These are phyloP conservation scores for Leccinum olivaceopallidum DNA, from an alignment of 768 basidiomycete genomes.

Conservation along the genomic window DNA sequence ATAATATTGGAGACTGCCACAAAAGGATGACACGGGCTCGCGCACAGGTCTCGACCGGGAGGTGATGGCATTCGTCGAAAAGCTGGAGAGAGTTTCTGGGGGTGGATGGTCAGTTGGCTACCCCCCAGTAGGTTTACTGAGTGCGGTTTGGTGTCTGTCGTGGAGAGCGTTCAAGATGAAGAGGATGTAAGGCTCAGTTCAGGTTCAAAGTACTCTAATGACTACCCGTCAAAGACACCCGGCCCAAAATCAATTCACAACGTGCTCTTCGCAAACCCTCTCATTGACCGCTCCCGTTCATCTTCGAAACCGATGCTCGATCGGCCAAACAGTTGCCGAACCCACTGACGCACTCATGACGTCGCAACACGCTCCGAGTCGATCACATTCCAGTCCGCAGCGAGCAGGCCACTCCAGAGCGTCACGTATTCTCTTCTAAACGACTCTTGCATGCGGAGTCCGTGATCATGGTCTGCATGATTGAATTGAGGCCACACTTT, in stretches of 20 bases:
- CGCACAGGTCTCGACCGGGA: constrained; percentile 35
- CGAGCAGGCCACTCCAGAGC: constrained; percentile 70
- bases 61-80: constrained; percentile 35
- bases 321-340: constrained; percentile 38
- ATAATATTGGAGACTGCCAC: too few species aligned
- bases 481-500: constrained; percentile 57
- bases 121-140: constrained; percentile 50
- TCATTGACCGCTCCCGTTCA: constrained; percentile 73
- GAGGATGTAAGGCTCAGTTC: neutral
- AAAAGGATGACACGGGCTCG: too few species aligned
- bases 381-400: constrained; percentile 54
- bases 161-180: constrained; percentile 32
- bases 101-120: constrained; percentile 59
- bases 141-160: constrained; percentile 40
- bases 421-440: constrained; percentile 78
- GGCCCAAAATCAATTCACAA: constrained; percentile 75
- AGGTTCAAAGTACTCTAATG: too few species aligned
- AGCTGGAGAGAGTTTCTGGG: constrained; percentile 52
- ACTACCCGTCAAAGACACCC: constrained; percentile 22
- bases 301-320: constrained; percentile 61
- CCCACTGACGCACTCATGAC: constrained; percentile 63
- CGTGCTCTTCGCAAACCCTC: constrained; percentile 73
- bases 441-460: constrained; percentile 61
- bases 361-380: constrained; percentile 43
- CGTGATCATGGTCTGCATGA: constrained; percentile 91